Conservation (phyloP, 352 stramenopile species). For the Phytophthora lateralis region DNA sequence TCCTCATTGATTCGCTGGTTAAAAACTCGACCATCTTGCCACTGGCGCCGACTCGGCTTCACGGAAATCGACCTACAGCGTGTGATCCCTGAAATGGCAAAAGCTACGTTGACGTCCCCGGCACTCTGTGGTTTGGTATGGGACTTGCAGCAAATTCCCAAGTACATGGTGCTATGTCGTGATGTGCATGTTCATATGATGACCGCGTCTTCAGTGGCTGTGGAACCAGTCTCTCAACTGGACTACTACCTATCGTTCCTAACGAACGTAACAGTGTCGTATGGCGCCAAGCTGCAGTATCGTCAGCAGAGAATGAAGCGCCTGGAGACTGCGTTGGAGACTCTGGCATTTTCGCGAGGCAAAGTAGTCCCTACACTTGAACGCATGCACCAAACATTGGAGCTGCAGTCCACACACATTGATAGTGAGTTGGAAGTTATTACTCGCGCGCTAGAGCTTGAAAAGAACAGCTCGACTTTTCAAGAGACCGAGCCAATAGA, state of each 20-base stretch:
- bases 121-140: conserved; percentile 10
- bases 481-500: background rate
- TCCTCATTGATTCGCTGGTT: conserved; percentile 17
- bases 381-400: conserved; percentile 5
- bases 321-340: conserved; percentile 14
- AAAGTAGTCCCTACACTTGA: conserved; percentile 25
- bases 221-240: conserved; percentile 18
- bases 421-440: conserved; percentile 7
- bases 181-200: conserved; percentile 21
- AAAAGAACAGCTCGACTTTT: background rate
- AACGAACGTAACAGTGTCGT: conserved; percentile 18
- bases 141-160: conserved; percentile 6
- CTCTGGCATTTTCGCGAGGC: conserved; percentile 15
- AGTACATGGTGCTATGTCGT: conserved; percentile 14
- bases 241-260: conserved; percentile 37
- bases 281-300: background rate
- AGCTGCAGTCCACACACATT: conserved; percentile 8
- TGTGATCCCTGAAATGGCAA: conserved; percentile 17
- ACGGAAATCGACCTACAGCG: conserved; percentile 8
- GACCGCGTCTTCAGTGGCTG: background rate
- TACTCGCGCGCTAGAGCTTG: background rate
- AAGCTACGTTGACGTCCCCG: conserved; percentile 10
- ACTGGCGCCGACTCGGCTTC: conserved; percentile 30
- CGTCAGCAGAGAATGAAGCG: conserved; percentile 9
- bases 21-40: conserved; percentile 27